Conservation (phyloP, 2,329 filamentous ascomycete genomes). For the Colletotrichum chlorophyti region DNA sequence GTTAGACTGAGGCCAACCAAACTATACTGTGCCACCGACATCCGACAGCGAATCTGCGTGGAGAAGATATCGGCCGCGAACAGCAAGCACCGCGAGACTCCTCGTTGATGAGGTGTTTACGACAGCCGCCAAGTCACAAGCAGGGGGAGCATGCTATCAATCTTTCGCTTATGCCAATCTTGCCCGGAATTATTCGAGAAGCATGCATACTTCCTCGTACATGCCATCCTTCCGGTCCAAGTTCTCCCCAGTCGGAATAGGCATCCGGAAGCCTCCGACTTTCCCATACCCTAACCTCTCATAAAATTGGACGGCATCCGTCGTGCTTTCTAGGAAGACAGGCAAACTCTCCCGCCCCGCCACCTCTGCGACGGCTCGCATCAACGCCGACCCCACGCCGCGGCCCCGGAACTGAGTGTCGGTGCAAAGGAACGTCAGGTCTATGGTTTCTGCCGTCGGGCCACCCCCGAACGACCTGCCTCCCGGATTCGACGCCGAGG, state of each 20-base stretch:
- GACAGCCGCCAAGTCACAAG: too few relatives aligned
- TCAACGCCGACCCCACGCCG: constrained; percentile 43
- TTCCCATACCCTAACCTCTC: constrained; percentile 43
- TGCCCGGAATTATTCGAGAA: neutral
- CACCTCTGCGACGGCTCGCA: constrained; percentile 39
- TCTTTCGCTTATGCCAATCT: too few relatives aligned
- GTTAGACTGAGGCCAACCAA: too few relatives aligned
- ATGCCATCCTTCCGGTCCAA: neutral
- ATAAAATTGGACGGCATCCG: constrained; percentile 46
- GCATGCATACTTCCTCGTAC: neutral
- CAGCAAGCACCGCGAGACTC: too few relatives aligned
- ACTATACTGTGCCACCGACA: too few relatives aligned
- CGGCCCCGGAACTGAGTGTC: constrained; percentile 41
- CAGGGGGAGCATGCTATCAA: too few relatives aligned
- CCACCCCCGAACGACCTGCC: neutral
- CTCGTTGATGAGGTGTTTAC: too few relatives aligned
- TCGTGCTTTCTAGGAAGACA: constrained; percentile 47
- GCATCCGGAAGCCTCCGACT: constrained; percentile 41
- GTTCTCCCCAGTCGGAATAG: constrained; percentile 34
- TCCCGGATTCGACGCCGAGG: neutral
- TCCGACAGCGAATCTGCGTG: too few relatives aligned
- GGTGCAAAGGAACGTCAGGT: constrained; percentile 48
- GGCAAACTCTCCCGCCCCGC: constrained; percentile 40
- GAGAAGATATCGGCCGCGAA: too few relatives aligned
- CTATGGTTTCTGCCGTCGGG: constrained; percentile 31